Evolutionary conservation across 2,329 filamentous ascomycete species (phyloP).

Genomic region (Cladophialophora exuberans): DNA sequence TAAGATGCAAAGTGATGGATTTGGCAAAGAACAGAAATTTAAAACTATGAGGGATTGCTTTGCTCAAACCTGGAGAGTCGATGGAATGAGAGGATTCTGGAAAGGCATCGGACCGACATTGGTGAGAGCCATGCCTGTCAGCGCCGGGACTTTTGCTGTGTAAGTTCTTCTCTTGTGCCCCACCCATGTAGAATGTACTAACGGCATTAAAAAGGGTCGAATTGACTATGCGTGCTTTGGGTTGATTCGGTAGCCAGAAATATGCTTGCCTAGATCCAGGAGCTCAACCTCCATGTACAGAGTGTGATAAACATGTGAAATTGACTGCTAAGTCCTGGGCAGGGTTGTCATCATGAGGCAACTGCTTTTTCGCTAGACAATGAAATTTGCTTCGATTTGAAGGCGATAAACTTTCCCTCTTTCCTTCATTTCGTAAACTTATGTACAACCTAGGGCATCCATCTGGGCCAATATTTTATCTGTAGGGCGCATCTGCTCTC

Average conservation of each 20-base stretch:
- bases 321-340: no score
- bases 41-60: constrained; percentile 88
- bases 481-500: constrained; percentile 89
- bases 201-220: constrained; percentile 43
- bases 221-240: constrained; percentile 51
- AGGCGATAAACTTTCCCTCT: background rate
- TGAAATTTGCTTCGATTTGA: background rate
- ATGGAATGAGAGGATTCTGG: constrained; percentile 88
- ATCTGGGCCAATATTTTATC: constrained; percentile 54
- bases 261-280: background rate
- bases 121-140: constrained; percentile 94
- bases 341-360: background rate
- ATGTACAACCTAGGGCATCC: constrained; percentile 23
- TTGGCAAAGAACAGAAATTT: constrained; percentile 73
- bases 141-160: constrained; percentile 94
- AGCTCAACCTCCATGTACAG: no score
- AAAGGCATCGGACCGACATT: constrained; percentile 89
- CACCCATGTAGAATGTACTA: constrained; percentile 6
- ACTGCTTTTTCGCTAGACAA: constrained; percentile 3
- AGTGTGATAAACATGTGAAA: no score
- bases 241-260: constrained; percentile 33
- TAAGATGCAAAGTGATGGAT: constrained; percentile 98
- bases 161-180: constrained; percentile 34
- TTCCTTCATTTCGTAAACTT: constrained; percentile 11
- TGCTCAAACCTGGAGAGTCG: constrained; percentile 73